Evolutionary conservation across 2,329 filamentous ascomycete species (phyloP).

Genomic region (Aspergillus viridinutans): DNA sequence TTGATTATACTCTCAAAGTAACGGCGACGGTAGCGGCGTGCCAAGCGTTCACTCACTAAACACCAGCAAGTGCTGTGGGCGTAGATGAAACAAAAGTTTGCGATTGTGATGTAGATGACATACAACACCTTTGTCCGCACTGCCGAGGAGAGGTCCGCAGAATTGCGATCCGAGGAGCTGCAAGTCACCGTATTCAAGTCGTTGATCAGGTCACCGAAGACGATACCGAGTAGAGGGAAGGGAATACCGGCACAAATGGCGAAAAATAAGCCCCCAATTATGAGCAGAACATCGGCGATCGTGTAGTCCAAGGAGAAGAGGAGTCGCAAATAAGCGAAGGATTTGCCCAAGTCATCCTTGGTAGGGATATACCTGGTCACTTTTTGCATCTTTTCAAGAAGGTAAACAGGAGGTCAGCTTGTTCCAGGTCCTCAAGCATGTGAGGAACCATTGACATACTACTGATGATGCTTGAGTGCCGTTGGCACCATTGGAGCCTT

Average conservation of each 20-base stretch:
- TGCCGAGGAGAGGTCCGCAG: constrained; percentile 10
- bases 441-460: background rate
- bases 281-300: constrained; percentile 23
- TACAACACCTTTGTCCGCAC: constrained; percentile 51
- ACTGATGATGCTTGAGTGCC: background rate
- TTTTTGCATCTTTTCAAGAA: constrained; percentile 4
- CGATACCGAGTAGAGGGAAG: constrained; percentile 36
- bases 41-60: constrained; percentile 59
- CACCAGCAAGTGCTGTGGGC: constrained; percentile 61
- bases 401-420: constrained; percentile 1
- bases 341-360: constrained; percentile 13
- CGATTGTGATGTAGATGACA: constrained; percentile 61
- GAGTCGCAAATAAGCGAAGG: constrained; percentile 21
- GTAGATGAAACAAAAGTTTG: constrained; percentile 61
- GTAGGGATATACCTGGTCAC: constrained; percentile 17
- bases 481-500: background rate
- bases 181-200: constrained; percentile 33
- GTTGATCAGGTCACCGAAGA: constrained; percentile 40
- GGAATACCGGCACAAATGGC: constrained; percentile 36
- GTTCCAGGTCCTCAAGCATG: background rate
- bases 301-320: constrained; percentile 27
- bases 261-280: constrained; percentile 25
- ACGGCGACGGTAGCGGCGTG: constrained; percentile 56
- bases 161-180: constrained; percentile 7
- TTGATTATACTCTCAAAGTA: constrained; percentile 57